Evolutionary conservation across 2,329 filamentous ascomycete genomes (phyloP).

Genomic region (Microcera coccophila): DNA sequence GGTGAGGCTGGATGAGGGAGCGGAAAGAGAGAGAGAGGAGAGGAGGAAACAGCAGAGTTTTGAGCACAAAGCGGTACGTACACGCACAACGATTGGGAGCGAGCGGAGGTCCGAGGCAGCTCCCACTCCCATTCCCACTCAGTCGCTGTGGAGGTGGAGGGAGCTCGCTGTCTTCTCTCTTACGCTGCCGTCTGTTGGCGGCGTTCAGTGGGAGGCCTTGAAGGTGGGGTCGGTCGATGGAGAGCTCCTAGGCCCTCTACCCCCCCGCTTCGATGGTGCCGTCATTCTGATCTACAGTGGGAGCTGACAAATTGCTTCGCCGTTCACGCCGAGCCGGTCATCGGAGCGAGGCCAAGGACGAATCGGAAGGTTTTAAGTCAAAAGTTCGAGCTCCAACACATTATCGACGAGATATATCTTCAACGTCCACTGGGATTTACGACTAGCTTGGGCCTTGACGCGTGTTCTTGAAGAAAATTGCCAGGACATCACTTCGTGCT

Average conservation of each 20-base stretch:
- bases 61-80: constrained; percentile 2
- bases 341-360: too few species aligned
- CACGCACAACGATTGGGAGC: constrained; percentile 1
- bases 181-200: constrained; percentile 2
- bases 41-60: constrained; percentile 18
- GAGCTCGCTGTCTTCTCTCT: neutral
- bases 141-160: neutral
- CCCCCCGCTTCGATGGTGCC: constrained; percentile 22
- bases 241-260: neutral
- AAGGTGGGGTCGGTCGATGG: constrained; percentile 20
- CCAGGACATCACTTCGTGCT: too few species aligned
- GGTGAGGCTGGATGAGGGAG: constrained; percentile 10
- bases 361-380: too few species aligned
- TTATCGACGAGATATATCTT: too few species aligned
- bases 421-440: too few species aligned
- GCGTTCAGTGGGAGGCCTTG: constrained; percentile 8
- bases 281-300: constrained; percentile 21
- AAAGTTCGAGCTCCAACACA: too few species aligned
- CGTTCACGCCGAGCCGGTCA: constrained; percentile 3
- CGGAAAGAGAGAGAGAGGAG: constrained; percentile 16
- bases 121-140: constrained; percentile 12
- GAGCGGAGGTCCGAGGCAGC: constrained; percentile 22
- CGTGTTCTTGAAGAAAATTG: too few species aligned
- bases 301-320: constrained; percentile 29
- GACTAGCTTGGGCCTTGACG: too few species aligned